Evolutionary conservation across 2,329 filamentous ascomycete genomes (phyloP), one percentile per base, ranked within the genome.

Genomic region (Aspergillus texensis): DNA sequence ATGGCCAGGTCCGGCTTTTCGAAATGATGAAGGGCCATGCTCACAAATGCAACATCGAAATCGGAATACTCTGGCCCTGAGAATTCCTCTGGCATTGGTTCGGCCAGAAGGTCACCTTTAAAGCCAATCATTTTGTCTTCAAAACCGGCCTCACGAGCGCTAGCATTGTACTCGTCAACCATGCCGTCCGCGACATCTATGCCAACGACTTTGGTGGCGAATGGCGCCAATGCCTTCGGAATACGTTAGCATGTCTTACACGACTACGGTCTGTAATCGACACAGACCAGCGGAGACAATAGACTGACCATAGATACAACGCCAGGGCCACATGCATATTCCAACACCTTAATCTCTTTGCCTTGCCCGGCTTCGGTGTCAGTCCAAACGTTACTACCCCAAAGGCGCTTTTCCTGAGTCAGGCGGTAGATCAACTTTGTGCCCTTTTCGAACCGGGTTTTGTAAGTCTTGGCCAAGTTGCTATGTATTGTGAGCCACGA

Each of bases 251-350:
- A 34, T 28, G 9, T 3, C 3, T 32, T 14, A 21, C 10, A n/a
- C 1, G 24, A 8, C 12, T 46, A 21, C 32, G n/a, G 43, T 12
- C 4, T 28, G 8, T 24, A 34, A 53, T 2, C 9, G 21, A 5
- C 32, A 34, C 6, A 4, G n/a, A 28, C 6, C 24, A 34, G 16
- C 30, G 14, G 28, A 12, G 45, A 50, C 36, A 45, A 26, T 43
- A 6, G 14, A 78, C 83, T 68, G 73, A 90, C 89, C 75, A 85
- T 83, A 14, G 89, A 89, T 66, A 91, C 81, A 60, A 86, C 77
- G 2, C 90, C 90, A 6, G 89, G 89, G 10, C 91, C 91, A 72
- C 91, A 93, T 19, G 91, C 91, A 76, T 93, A 94, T 74, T 94
- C 91, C 2, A 93, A 80, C 24, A 92, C 77, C 53, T 84, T 83